These are phyloP conservation scores for Vitis hybrid DNA, from an alignment of 177 flowering plant species.

Conservation along the genomic window DNA sequence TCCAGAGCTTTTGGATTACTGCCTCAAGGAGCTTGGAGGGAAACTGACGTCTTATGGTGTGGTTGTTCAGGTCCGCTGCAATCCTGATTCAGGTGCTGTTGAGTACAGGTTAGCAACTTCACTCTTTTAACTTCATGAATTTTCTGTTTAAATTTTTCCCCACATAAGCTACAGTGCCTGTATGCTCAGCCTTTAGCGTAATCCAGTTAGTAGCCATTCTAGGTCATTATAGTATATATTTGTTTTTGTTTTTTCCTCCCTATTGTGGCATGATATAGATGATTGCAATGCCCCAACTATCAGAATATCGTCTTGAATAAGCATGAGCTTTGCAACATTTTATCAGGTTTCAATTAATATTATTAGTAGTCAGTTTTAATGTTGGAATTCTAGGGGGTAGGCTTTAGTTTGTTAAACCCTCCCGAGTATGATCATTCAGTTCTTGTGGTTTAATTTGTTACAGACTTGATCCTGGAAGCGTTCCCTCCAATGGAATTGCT, in stretches of 20 bases:
- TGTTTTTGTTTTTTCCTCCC: no score
- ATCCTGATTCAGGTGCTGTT: slow-evolving; percentile 47
- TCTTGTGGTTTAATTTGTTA: not conserved
- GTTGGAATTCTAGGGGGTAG: no score
- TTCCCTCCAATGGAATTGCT: not conserved
- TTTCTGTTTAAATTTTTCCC: no score
- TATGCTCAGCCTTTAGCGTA: no score
- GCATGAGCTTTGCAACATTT: no score
- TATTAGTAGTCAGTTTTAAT: no score
- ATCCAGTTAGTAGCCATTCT: not conserved
- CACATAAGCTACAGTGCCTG: no score
- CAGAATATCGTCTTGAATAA: no score
- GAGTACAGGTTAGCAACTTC: slow-evolving; percentile 47
- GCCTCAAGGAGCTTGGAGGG: slow-evolving; percentile 69
- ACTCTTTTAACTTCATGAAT: slow-evolving; percentile 9
- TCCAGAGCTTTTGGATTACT: slow-evolving; percentile 72
- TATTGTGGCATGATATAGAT: no score
- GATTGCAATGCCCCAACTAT: no score
- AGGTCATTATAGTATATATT: slow-evolving; percentile 26
- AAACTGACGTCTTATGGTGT: slow-evolving; percentile 41
- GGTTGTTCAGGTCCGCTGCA: slow-evolving; percentile 46
- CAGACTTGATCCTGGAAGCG: slow-evolving; percentile 50
- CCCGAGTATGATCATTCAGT: not conserved
- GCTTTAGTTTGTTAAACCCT: not conserved
- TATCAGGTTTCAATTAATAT: no score